Base-by-base conservation (phyloP, 768 basidiomycete species). In the Collybia nuda region DNA sequence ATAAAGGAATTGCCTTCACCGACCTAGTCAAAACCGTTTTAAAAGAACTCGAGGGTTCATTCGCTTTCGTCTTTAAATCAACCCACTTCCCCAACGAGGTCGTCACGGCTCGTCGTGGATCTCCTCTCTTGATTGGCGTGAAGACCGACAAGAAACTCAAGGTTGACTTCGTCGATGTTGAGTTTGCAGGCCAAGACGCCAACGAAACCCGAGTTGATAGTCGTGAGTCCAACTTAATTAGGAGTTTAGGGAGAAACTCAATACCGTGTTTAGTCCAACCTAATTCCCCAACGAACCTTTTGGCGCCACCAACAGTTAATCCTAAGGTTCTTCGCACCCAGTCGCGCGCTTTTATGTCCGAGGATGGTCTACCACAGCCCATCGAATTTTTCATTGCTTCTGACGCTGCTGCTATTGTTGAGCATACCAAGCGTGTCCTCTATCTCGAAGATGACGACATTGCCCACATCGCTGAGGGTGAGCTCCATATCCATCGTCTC, bases 81-180 rank as follows among this genome's bases (percentile, higher is more conserved):
- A 70, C 68, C 28, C 94, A 98, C 75, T 99, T 84, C 79, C 97
- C 97, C 38, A 90, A 96, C 58, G 91, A 98, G 68, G 83, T 95
- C 56, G 95, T 98, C 55, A 90, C 91, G 44, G 93, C 95, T 51
- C 93, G 95, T 60, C 90, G 97, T 62, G 97, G 97, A 59, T 98
- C 96, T 12, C 97, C 97, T 23, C 84, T 99, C 24, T 73, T 98
- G 51, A 84, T 99, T 63, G 97, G 97, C 74, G 96, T 99, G 65
- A 98, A 98, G 86, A 98, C 97, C 15, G 96, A 99, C 67, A 95
- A 97, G 81, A 98, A 98, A 72, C 82, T 99, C 62, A 99, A 99
- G 78, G 96, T 98, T 35, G 97, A 99, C 74, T 98, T 99, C 60
- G 96, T 99, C 41, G 97, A 98, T 71, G 97, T 99, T 50, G 95